Evolutionary conservation across 495 filamentous ascomycete genomes (phyloP).

Genomic region (Penicillium bialowiezense): DNA sequence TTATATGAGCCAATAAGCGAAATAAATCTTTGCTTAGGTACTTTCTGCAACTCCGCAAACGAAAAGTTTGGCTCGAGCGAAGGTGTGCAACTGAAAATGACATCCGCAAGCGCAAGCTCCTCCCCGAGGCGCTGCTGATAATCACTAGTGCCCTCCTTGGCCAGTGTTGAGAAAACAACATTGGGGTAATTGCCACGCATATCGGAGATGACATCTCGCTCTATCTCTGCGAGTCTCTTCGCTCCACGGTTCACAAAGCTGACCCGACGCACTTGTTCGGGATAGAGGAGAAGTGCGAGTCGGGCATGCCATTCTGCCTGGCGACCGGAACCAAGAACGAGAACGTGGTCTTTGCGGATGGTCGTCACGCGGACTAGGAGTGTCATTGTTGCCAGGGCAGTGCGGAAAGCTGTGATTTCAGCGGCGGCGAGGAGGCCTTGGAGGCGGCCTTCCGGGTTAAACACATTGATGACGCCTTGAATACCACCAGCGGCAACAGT

Average conservation of each 20-base stretch:
- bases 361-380: conserved; percentile 57
- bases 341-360: conserved; percentile 57
- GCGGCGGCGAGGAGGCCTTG: conserved; percentile 79
- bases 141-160: conserved; percentile 28
- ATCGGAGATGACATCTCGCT: conserved; percentile 22
- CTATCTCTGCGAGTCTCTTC: conserved; percentile 38
- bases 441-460: conserved; percentile 63
- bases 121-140: conserved; percentile 26
- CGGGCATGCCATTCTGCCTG: conserved; percentile 94
- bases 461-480: conserved; percentile 76
- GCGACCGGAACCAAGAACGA: conserved; percentile 81
- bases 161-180: conserved; percentile 21
- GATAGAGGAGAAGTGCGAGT: conserved; percentile 65
- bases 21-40: conserved; percentile 65
- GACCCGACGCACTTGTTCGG: conserved; percentile 63
- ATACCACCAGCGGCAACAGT: conserved; percentile 39
- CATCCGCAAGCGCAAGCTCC: conserved; percentile 49
- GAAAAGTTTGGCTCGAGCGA: conserved; percentile 60
- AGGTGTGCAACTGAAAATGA: conserved; percentile 79
- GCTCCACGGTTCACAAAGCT: conserved; percentile 74
- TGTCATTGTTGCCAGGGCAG: conserved; percentile 78
- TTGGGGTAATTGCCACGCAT: conserved; percentile 25
- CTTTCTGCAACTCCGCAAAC: conserved; percentile 43
- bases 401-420: conserved; percentile 90
- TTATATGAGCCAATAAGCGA: conserved; percentile 83